These are phyloP conservation scores for Candida ponderosae DNA, from an alignment of 805 yeast genomes.

Conservation along the genomic window DNA sequence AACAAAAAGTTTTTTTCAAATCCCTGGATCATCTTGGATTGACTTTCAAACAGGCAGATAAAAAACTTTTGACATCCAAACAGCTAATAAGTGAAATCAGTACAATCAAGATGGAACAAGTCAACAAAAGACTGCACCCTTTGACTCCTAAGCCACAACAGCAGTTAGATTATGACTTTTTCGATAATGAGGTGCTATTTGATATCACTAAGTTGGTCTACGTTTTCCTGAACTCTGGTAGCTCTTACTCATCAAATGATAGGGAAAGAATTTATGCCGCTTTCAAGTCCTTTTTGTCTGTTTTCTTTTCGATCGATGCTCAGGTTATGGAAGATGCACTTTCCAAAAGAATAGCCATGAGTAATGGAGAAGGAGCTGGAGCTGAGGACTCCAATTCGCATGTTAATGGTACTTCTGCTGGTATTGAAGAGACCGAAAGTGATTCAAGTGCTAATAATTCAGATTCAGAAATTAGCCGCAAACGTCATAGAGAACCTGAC, in stretches of 20 bases:
- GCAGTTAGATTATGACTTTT: conserved; percentile 54
- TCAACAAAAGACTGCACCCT: conserved; percentile 79
- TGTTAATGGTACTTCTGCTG: conserved; percentile 2
- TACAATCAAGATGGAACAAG: conserved; percentile 86
- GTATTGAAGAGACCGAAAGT: not conserved
- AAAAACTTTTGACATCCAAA: conserved; percentile 82
- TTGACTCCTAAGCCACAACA: conserved; percentile 81
- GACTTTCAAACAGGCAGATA: conserved; percentile 95
- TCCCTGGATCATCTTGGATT: conserved; percentile 92
- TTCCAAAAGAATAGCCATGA: conserved; percentile 21
- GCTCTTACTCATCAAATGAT: conserved; percentile 74
- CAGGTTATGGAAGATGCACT: conserved; percentile 37
- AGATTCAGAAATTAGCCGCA: conserved; percentile 14
- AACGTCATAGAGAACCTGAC: conserved; percentile 40
- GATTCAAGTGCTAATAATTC: conserved; percentile 7
- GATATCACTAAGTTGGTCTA: conserved; percentile 68
- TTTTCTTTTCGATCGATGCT: conserved; percentile 59
- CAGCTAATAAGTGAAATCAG: conserved; percentile 87
- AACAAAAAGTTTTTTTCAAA: conserved; percentile 88
- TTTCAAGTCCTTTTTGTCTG: conserved; percentile 57
- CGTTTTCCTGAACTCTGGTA: conserved; percentile 57
- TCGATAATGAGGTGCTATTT: conserved; percentile 58
- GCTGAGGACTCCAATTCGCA: conserved; percentile 15
- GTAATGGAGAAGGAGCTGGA: not conserved
- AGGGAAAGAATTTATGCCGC: conserved; percentile 70